Evolutionary conservation across 192 early-diverging fungal species (phyloP), one percentile per base, ranked within the genome.

Genomic region (Rhizophagus sp.): DNA sequence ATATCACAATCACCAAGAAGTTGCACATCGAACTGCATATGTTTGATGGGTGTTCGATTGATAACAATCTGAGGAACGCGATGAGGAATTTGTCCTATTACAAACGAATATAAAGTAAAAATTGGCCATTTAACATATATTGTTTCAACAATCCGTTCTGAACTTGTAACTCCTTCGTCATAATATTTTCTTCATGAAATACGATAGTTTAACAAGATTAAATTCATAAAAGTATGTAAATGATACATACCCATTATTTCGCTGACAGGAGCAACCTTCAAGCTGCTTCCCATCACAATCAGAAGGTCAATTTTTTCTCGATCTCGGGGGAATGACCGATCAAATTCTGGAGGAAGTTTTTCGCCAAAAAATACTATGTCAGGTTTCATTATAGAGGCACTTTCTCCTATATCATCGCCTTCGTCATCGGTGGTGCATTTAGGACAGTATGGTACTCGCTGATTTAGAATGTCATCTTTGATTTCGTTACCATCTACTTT

Each of bases 281-380:
- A 86, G n/a, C 93, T 95, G 41, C 94, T 95, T 27, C 98, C 98
- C 86, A 99, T 98, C 12, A 99, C 97, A 39, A 99, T 89, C 15
- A 99, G 80, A 50, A 99, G 81, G 85, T 98, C 97, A 22, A 94
- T 92, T 39, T 93, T 84, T 24, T 92, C 87, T 17, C 88, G 84
- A 84, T 99, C 98, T 15, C 81, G 78, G 0, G 90, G 87, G 57
- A 97, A 89, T 6, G 82, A 80, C 19, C 90, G 83, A 79, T 98
- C 92, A 80, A 98, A 98, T 47, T 89, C 89, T 24, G 88, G 86
- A 0, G 96, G 94, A 19, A 98, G 87, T 82, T 94, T 92, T 79
- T 99, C 98, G 33, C 96, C 97, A 87, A 99, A 99, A 82, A 99
- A 99, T 22, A 95, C 92, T 76, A 99, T 99, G 76, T 97, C 96